Evolutionary conservation across 2,329 filamentous ascomycete genomes (phyloP), one percentile per base, ranked within the genome.

Genomic region (Alternaria infectoria): DNA sequence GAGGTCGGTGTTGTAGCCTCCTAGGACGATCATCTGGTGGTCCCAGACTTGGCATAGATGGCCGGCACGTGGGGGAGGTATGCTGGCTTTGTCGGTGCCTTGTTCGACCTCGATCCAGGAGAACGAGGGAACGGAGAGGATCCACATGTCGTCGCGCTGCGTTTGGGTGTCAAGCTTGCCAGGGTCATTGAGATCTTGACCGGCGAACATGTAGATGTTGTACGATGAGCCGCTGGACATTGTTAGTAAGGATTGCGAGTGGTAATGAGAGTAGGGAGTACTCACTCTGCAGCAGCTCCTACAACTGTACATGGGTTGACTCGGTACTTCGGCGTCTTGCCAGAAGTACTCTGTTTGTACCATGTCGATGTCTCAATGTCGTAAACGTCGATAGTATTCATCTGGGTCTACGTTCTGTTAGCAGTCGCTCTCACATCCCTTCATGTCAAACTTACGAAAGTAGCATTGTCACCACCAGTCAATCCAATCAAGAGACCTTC

Each of bases 11-110:
- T 88, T 88, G 67, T 88, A 90, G 11, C 93, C 93, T 25, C 93
- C 93, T 13, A 95, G 83, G 8, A 90, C 85, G 65, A 96, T 84
- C 89, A 96, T 93, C 77, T 95, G 92, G 61, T 90, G 89, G 15
- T 93, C 90, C 80, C 93, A 95, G 70, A 87, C 87, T 69, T 93
- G 88, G 79, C 92, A 96, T 40, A 89, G 88, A 76, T 95, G 92
- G 0, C 92, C 92, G 1, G 89, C 87, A 57, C 93, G 87, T 4
- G 83, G 90, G 8, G 86, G 80, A 79, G 91, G 75, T 6, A 82
- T 57, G 57, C 66, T 75, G 87, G 76, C 23, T 25, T 67, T 43
- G 17, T 28, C 52, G 19, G 62, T 62, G 17, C 56, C 59, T 52
- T 83, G 83, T 64, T 90, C 83, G 23, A 91, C 89, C 72, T 88